Evolutionary conservation across 768 basidiomycete species (phyloP), one percentile per base, ranked within the genome.

Genomic region (Mycena vitilis): DNA sequence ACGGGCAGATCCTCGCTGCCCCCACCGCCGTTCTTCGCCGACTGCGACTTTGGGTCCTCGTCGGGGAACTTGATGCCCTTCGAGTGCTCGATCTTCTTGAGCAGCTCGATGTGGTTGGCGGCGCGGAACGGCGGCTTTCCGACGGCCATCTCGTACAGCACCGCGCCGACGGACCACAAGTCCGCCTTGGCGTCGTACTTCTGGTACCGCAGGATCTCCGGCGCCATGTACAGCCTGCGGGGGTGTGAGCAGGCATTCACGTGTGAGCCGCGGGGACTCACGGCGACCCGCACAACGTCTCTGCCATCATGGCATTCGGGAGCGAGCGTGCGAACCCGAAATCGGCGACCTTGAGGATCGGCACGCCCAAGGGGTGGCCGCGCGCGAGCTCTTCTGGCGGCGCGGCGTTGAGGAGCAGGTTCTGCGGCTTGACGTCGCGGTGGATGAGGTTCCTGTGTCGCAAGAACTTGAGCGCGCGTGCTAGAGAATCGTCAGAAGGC

Each of bases 121-220:
- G 98, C 98, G 18, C 96, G 91, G 79, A 96, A 99, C 0, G 98
- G 98, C 2, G 98, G 94, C 73, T 90, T 91, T 4, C 96, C 98
- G 38, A 95, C 93, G 20, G 89, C 85, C 92, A 98, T 98, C 79
- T 99, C 98, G 80, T 91, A 99, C 2, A 99, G 82, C 25, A 99
- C 96, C 0, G 98, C 95, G 7, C 98, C 98, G 54, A 99, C 96
- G 37, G 95, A 96, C 98, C 98, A 99, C 2, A 99, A 85, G 77
- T 99, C 98, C 13, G 95, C 98, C 77, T 95, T 97, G 22, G 96
- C 96, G 77, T 98, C 96, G 79, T 99, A 99, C 77, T 96, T 96
- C 81, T 99, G 92, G 78, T 98, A 98, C 18, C 94, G 89, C 13
- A 99, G 82, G 74, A 99, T 99, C 80, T 99, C 98, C 0, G 98